Evolutionary conservation across 1,284 basidiomycete genomes (phyloP).

Genomic region (Cryptococcus hybrid): DNA sequence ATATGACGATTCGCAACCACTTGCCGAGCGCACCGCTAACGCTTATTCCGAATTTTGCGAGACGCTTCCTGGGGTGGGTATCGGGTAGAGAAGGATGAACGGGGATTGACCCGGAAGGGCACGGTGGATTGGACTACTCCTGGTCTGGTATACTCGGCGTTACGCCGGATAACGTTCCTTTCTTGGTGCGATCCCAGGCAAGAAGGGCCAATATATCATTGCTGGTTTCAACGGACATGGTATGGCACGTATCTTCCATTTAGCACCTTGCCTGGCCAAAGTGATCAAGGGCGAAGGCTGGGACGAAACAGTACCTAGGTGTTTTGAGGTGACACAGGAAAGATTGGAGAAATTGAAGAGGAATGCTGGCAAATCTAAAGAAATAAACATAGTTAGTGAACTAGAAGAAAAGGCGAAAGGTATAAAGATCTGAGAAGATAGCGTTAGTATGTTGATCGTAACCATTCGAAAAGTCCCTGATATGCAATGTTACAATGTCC

Average conservation of each 20-base stretch:
- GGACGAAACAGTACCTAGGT: slow-evolving; percentile 30
- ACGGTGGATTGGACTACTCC: slow-evolving; percentile 33
- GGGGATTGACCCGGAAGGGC: slow-evolving; percentile 6
- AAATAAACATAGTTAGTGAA: neutral
- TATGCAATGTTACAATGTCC: no score
- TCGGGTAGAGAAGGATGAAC: neutral
- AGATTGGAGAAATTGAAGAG: slow-evolving; percentile 22
- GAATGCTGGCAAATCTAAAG: neutral
- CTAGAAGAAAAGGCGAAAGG: neutral
- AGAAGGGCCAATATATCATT: slow-evolving; percentile 34
- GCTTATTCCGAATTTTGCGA: slow-evolving; percentile 2
- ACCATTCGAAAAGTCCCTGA: no score
- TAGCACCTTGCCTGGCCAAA: slow-evolving; percentile 35
- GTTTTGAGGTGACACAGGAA: slow-evolving; percentile 31
- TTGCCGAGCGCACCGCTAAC: slow-evolving; percentile 13
- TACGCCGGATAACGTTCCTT: slow-evolving; percentile 39
- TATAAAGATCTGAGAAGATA: no score
- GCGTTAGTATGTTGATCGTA: no score
- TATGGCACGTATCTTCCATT: slow-evolving; percentile 46
- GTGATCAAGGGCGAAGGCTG: slow-evolving; percentile 31
- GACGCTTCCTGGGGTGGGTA: slow-evolving; percentile 28
- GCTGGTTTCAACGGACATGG: slow-evolving; percentile 45
- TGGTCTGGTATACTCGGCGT: slow-evolving; percentile 42
- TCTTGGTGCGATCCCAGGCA: slow-evolving; percentile 33
- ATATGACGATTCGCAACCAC: slow-evolving; percentile 23